A percentile compares a stretch with the other conserved stretches of the same genome.
Conservation (phyloP, 2,329 filamentous ascomycete species). For the Cercospora citrullina region DNA sequence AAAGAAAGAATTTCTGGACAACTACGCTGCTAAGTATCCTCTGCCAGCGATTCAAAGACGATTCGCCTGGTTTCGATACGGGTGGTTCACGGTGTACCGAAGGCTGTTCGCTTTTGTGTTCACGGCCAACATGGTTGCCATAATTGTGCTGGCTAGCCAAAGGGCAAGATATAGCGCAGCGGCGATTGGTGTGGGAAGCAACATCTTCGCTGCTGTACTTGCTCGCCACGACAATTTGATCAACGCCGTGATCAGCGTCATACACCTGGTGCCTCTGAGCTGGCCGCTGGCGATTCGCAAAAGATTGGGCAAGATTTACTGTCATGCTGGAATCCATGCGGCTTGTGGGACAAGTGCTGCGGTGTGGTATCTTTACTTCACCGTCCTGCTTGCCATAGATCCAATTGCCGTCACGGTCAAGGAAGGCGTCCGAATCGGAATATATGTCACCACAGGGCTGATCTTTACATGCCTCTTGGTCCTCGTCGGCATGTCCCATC, state of each 20-base stretch:
- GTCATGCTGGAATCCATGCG: constrained; percentile 44
- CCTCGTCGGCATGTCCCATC: constrained; percentile 65
- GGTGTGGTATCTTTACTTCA: constrained; percentile 48
- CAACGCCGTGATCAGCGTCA: constrained; percentile 42
- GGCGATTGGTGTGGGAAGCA: constrained; percentile 37
- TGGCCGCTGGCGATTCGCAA: constrained; percentile 40
- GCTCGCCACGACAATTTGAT: constrained; percentile 45
- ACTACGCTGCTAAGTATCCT: constrained; percentile 23
- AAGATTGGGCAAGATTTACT: constrained; percentile 43
- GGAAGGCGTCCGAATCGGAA: constrained; percentile 14
- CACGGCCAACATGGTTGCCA: constrained; percentile 33
- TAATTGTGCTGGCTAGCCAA: constrained; percentile 14
- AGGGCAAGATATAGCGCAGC: constrained; percentile 30
- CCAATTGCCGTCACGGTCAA: constrained; percentile 28
- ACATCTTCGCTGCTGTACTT: constrained; percentile 39
- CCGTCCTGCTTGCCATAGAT: constrained; percentile 35
- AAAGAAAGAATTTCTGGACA: constrained; percentile 28
- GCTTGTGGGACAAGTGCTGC: constrained; percentile 41
- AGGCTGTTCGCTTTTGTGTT: constrained; percentile 35
- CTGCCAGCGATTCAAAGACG: constrained; percentile 25
- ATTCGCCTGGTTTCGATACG: constrained; percentile 35
- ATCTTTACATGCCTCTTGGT: constrained; percentile 60
- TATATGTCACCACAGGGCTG: constrained; percentile 54
- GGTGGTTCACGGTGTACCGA: constrained; percentile 35
- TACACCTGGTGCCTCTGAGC: constrained; percentile 35